phyloP scores from a whole-genome alignment of 306 rosid genomes.

The Pachyrhizus erosus region DNA sequence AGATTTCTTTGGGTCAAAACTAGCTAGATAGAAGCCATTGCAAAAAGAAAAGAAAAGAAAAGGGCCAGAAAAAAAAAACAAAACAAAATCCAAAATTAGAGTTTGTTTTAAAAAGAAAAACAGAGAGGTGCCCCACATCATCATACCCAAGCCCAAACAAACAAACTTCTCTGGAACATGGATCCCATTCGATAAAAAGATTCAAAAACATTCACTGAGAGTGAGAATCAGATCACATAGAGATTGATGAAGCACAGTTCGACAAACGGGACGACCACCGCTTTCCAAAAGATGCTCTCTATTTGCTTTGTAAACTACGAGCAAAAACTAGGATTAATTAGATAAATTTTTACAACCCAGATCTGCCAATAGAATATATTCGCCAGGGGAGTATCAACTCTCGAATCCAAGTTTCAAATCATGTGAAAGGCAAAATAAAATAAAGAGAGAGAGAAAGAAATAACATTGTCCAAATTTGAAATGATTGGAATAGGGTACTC shows the following conservation, averaged over 20 bases:
- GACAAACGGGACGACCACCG: slow-evolving; percentile 74
- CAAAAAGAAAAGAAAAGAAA: slow-evolving; percentile 49
- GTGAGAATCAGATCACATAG: slow-evolving; percentile 71
- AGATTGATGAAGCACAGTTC: slow-evolving; percentile 69
- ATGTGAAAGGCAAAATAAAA: slow-evolving; percentile 1
- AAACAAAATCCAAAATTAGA: not conserved
- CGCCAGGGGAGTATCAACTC: slow-evolving; percentile 18
- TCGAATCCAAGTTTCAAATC: slow-evolving; percentile 42
- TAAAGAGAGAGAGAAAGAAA: not conserved
- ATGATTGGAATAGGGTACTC: slow-evolving; percentile 36
- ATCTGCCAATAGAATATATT: slow-evolving; percentile 38
- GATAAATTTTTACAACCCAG: not conserved
- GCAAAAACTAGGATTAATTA: not conserved
- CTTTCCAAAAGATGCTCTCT: slow-evolving; percentile 92
- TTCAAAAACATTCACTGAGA: slow-evolving; percentile 54
- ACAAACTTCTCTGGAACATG: slow-evolving; percentile 47
- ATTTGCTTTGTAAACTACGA: slow-evolving; percentile 62
- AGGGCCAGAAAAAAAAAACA: slow-evolving; percentile 12
- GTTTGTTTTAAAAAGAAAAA: not conserved
- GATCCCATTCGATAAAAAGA: slow-evolving; percentile 54
- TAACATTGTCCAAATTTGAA: slow-evolving; percentile 36
- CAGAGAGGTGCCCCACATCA: slow-evolving; percentile 49
- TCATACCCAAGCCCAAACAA: slow-evolving; percentile 44
- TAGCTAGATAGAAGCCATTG: slow-evolving; percentile 46
- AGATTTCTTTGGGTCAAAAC: slow-evolving; percentile 60